Evolutionary conservation across 1,284 basidiomycete genomes (phyloP), one percentile per base, ranked within the genome.

Genomic region (Sporisorium scitamineum): DNA sequence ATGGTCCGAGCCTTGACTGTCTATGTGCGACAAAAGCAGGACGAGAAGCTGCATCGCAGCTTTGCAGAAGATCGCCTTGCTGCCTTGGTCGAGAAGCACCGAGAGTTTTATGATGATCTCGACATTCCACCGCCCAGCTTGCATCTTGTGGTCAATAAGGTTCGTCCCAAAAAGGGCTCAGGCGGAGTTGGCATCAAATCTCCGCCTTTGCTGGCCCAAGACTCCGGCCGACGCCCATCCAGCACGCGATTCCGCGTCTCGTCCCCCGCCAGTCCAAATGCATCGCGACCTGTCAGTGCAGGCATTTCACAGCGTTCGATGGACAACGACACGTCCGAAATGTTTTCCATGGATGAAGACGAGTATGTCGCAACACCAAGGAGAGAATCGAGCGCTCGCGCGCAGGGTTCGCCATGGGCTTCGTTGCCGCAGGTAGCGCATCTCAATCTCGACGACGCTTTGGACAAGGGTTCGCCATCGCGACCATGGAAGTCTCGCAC

Each of bases 71-170:
- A 86, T 1, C 87, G 93, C 13, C 85, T 90, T n/a, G 86, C 89
- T 4, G 87, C 88, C 26, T 89, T 92, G 5, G 87, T 94, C 87
- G 88, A 88, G 67, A 90, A 89, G 59, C 90, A 94, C 79, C 88
- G 88, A 31, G 90, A 91, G 1, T 98, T 93, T 92, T 85, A 95
- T n/a, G 89, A 88, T 1, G 71, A 89, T 50, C 91, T 95, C 80
- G 95, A 97, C 85, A 88, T 97, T 37, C 94, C 95, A 0, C 86
- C 87, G 27, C 89, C 86, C 9, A 85, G 84, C 16, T 78, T 88
- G 41, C 79, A 85, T 53, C 78, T 84, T 10, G 73, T 81, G 26
- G 79, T 79, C 34, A 77, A 82, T 42, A 79, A 78, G 26, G 81
- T 82, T 3, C 73, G 59, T 18, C 50, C 65, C 22, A 77, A 63